Evolutionary conservation across 805 yeast genomes (phyloP), one percentile per base, ranked within the genome.

Genomic region (Monosporozyma yasuniensis): DNA sequence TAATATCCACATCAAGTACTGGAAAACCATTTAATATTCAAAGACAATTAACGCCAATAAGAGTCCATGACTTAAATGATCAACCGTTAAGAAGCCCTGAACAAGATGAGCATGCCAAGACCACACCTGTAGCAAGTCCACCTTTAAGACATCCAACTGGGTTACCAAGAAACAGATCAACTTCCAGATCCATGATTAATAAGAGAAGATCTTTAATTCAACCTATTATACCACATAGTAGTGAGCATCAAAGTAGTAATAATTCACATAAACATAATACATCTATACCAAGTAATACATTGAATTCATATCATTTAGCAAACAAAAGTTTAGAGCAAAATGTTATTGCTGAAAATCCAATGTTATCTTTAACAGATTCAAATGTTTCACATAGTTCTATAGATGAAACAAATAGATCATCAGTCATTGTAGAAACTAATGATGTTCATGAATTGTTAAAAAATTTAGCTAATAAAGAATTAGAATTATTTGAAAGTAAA

Each of bases 391-490:
- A 35, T 18, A 18, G 21, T 18, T 35, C 39, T 9, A 16, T 35
- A 6, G 39, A 35, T 3, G 39, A 35, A 18, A 19, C 23, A 16
- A 42, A 42, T 25, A 47, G 35, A 32, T 32, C 35, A 4, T 4
- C 35, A 12, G 16, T 32, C 3, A 32, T 32, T 32, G 35, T 12
- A 16, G n/a, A 39, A 12, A 19, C 55, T 18, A 61, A 54, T 16
- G 79, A 73, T 39, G 68, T 82, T 5, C 79, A 78, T 50, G 78
- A 75, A 4, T 76, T 81, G 46, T 65, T 84, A 46, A 72, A 87
- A 53, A 67, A 74, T 8, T 66, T 84, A 43, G 91, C 91, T 0
- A 68, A 78, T 39, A 84, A 82, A 58, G 93, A 84, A 60, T 77
- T 81, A 77, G 77, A 76, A 23, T 69, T 84, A 27, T 74, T 84